phyloP scores from a whole-genome alignment of 2,329 filamentous ascomycete genomes.

The Arthrobotrys entomopaga region DNA sequence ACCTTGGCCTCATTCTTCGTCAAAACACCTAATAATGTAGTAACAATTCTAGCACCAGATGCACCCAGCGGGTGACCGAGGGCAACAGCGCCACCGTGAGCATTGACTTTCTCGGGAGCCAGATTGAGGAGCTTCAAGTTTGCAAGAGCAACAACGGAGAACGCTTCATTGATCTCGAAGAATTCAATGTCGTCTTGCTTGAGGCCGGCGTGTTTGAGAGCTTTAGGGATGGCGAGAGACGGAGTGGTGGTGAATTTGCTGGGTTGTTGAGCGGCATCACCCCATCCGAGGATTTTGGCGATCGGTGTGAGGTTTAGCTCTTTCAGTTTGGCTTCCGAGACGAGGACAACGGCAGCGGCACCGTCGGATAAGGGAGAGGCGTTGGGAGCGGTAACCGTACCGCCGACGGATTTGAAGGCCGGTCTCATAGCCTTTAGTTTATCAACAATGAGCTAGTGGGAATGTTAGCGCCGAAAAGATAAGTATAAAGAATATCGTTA shows the following conservation, averaged over 20 bases:
- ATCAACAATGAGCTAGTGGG: constrained; percentile 73
- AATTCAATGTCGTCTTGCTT: constrained; percentile 81
- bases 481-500: constrained; percentile 9
- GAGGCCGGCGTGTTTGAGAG: constrained; percentile 90
- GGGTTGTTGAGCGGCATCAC: constrained; percentile 88
- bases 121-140: constrained; percentile 92
- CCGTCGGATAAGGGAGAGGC: constrained; percentile 96
- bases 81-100: constrained; percentile 93
- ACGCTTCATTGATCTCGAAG: constrained; percentile 99
- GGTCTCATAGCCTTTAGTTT: constrained; percentile 87
- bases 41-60: constrained; percentile 91
- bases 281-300: constrained; percentile 97
- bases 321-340: constrained; percentile 93
- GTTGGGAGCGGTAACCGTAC: constrained; percentile 95
- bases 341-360: constrained; percentile 88
- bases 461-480: constrained; percentile 14
- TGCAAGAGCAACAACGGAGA: constrained; percentile 93
- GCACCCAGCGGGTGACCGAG: constrained; percentile 94
- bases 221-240: constrained; percentile 94
- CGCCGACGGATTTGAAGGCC: constrained; percentile 79
- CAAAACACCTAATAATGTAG: constrained; percentile 87
- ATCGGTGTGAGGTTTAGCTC: constrained; percentile 89
- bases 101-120: constrained; percentile 86
- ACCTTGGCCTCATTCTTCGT: constrained; percentile 92
- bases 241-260: constrained; percentile 96